Evolutionary conservation across 31 red algal genomes (phyloP).

Genomic region (Porphyra umbilicalis): DNA sequence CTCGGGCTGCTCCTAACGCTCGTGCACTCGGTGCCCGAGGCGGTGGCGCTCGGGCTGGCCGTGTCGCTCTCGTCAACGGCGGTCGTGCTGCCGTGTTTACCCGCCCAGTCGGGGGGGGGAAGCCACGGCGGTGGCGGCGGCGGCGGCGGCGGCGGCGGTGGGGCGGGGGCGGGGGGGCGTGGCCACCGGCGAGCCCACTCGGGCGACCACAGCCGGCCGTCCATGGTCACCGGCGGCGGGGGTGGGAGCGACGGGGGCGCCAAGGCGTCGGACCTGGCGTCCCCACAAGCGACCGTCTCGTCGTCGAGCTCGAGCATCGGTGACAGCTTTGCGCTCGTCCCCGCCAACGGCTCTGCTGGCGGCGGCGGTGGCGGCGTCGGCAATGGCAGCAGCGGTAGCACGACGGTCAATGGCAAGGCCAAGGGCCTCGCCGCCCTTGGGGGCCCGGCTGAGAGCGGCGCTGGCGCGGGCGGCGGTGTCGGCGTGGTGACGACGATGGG

Average conservation of each 20-base stretch:
- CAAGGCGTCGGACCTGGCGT: constrained; percentile 1
- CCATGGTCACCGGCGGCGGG: not conserved
- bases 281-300: constrained; percentile 2
- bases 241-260: not conserved
- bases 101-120: constrained; percentile 6
- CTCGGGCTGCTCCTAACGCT: constrained; percentile 46
- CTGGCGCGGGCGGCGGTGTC: not conserved
- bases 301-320: constrained; percentile 3
- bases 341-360: not conserved
- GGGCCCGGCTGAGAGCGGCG: constrained; percentile 1
- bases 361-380: not conserved
- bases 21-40: constrained; percentile 60
- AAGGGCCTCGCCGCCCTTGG: not conserved
- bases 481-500: constrained; percentile 3
- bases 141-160: not conserved
- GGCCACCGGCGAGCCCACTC: not conserved
- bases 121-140: not conserved
- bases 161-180: not conserved
- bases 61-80: constrained; percentile 80
- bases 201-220: not conserved
- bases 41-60: constrained; percentile 68
- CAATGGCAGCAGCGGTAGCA: not conserved
- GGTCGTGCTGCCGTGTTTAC: constrained; percentile 73
- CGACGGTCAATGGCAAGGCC: not conserved
- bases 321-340: constrained; percentile 27